Evolutionary conservation across 306 rosid species (phyloP).

Genomic region (Lupinus albus): DNA sequence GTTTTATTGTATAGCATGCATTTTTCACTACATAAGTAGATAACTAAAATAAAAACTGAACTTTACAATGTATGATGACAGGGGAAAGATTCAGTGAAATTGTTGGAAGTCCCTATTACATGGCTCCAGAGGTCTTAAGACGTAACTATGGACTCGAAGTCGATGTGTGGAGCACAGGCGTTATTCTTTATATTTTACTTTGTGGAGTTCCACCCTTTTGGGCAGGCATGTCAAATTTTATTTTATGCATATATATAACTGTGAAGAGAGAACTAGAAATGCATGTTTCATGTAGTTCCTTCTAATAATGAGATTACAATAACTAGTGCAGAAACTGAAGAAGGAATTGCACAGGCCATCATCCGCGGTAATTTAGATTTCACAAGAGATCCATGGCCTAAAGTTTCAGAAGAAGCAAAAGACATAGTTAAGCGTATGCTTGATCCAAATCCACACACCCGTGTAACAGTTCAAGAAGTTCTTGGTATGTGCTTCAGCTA

Average conservation of each 20-base stretch:
- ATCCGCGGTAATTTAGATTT: constrained; percentile 65
- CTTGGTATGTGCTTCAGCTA: constrained; percentile 63
- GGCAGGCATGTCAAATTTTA: constrained; percentile 65
- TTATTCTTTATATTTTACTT: constrained; percentile 83
- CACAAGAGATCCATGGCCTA: constrained; percentile 89
- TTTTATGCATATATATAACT: constrained; percentile 19
- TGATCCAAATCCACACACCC: constrained; percentile 78
- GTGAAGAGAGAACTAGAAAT: constrained; percentile 23
- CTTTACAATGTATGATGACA: constrained; percentile 36
- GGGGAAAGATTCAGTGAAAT: constrained; percentile 86
- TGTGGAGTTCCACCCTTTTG: constrained; percentile 99
- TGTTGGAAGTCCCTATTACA: constrained; percentile 98
- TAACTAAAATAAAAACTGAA: neutral
- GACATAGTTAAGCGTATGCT: constrained; percentile 74
- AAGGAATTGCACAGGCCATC: constrained; percentile 91
- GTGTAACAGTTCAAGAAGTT: constrained; percentile 76
- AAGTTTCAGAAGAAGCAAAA: constrained; percentile 85
- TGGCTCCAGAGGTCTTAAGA: constrained; percentile 95
- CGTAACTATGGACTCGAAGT: constrained; percentile 81
- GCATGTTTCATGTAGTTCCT: neutral
- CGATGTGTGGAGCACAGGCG: constrained; percentile 96
- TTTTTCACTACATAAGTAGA: neutral
- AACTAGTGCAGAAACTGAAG: constrained; percentile 76
- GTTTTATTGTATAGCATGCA: neutral
- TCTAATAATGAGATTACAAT: constrained; percentile 40